phyloP scores from a whole-genome alignment of 2,329 filamentous ascomycete species.

The Dothidotthia symphoricarpi region DNA sequence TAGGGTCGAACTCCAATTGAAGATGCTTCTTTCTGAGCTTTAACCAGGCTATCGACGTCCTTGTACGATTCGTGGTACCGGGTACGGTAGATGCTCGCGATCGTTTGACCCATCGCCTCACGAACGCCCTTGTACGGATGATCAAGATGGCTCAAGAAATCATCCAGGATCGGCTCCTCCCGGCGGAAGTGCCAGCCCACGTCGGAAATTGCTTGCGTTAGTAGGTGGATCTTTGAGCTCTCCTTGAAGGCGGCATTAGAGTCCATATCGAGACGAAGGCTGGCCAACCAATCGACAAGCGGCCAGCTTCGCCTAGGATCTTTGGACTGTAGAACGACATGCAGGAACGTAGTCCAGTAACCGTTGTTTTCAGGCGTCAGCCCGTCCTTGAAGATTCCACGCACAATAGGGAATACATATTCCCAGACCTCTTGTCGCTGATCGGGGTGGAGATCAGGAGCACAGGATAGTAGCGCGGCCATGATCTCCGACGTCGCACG shows the following conservation, averaged over 20 bases:
- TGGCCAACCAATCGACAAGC: slow-evolving; percentile 75
- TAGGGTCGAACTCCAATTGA: slow-evolving; percentile 86
- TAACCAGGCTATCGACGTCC: slow-evolving; percentile 71
- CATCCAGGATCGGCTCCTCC: slow-evolving; percentile 80
- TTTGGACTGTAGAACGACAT: slow-evolving; percentile 82
- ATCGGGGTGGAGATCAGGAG: slow-evolving; percentile 72
- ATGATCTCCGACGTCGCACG: slow-evolving; percentile 93
- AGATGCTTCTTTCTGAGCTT: slow-evolving; percentile 74
- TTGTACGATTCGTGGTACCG: slow-evolving; percentile 92
- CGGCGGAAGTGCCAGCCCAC: slow-evolving; percentile 95
- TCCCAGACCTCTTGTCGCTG: slow-evolving; percentile 78
- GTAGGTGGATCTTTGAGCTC: slow-evolving; percentile 87
- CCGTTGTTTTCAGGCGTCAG: slow-evolving; percentile 89
- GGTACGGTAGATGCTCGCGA: slow-evolving; percentile 85
- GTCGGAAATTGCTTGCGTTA: slow-evolving; percentile 84
- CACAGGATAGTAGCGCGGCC: slow-evolving; percentile 77
- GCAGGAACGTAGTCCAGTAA: slow-evolving; percentile 94
- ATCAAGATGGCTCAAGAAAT: slow-evolving; percentile 89
- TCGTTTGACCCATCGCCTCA: slow-evolving; percentile 86
- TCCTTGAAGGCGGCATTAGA: slow-evolving; percentile 99
- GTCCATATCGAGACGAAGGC: slow-evolving; percentile 87
- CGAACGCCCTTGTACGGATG: slow-evolving; percentile 97
- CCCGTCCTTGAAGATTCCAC: slow-evolving; percentile 83
- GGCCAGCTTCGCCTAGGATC: slow-evolving; percentile 87
- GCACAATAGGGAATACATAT: slow-evolving; percentile 85